Conservation (phyloP, 164 flowering plant genomes). For the Paratinospora sagittata region DNA sequence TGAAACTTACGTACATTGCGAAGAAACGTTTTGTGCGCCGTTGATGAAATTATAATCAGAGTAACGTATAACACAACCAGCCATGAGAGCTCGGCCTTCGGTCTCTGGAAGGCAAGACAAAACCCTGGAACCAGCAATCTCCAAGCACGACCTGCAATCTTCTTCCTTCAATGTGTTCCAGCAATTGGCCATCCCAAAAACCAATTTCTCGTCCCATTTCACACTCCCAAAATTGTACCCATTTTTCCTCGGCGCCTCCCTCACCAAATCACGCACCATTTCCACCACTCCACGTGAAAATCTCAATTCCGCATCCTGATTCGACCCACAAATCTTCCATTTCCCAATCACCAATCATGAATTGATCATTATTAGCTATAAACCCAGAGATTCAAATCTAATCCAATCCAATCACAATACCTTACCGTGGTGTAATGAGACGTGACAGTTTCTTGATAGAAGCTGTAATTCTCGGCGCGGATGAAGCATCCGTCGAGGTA, state of each 20-base stretch:
- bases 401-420: too few species aligned
- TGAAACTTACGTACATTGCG: too few species aligned
- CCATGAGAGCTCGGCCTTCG: constrained; percentile 28
- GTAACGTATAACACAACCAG: constrained; percentile 37
- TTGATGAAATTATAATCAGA: constrained; percentile 20
- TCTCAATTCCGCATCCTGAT: background rate
- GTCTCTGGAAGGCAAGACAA: constrained; percentile 18
- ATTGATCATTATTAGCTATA: too few species aligned
- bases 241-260: background rate
- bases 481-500: constrained; percentile 40
- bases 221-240: background rate
- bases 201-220: constrained; percentile 10
- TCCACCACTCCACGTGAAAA: background rate
- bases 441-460: constrained; percentile 13
- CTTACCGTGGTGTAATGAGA: constrained; percentile 12
- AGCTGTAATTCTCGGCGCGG: constrained; percentile 31
- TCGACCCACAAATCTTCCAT: background rate
- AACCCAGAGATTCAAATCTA: too few species aligned
- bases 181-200: constrained; percentile 30
- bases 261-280: background rate
- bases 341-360: too few species aligned
- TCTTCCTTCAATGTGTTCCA: constrained; percentile 21
- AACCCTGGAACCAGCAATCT: constrained; percentile 9
- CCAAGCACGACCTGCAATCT: constrained; percentile 29
- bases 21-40: background rate